These are phyloP conservation scores for Phialophora tarda DNA, from an alignment of 2,329 filamentous ascomycete species.

Conservation along the genomic window DNA sequence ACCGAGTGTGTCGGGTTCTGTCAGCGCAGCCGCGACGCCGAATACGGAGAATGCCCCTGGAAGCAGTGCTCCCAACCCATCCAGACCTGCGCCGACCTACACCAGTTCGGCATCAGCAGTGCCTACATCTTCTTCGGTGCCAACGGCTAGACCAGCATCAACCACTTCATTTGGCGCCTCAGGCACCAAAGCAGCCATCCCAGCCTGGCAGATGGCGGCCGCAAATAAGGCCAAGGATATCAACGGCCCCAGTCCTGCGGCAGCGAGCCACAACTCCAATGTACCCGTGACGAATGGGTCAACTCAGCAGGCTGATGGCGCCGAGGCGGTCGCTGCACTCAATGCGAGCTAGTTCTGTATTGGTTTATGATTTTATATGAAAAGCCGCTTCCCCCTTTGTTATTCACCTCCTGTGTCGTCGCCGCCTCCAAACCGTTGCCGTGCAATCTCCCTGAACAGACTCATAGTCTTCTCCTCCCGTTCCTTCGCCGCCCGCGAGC, in stretches of 20 bases:
- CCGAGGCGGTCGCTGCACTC: conserved; percentile 39
- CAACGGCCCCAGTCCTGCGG: conserved; percentile 19
- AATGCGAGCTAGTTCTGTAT: conserved; percentile 30
- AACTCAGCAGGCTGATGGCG: conserved; percentile 34
- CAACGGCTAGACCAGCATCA: conserved; percentile 21
- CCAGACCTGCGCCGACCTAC: conserved; percentile 30
- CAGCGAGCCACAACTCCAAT: conserved; percentile 13
- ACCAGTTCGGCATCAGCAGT: conserved; percentile 27
- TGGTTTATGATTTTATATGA: conserved; percentile 4
- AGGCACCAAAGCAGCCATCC: conserved; percentile 69
- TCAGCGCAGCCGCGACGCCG: conserved; percentile 21
- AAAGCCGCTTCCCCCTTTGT: neutral
- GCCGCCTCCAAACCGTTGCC: conserved; percentile 70
- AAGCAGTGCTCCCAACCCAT: conserved; percentile 10
- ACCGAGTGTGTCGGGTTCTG: conserved; percentile 29
- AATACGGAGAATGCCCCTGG: conserved; percentile 12
- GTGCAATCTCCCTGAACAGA: conserved; percentile 78
- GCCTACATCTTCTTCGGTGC: conserved; percentile 19
- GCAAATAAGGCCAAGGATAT: conserved; percentile 50
- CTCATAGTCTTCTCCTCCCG: conserved; percentile 86
- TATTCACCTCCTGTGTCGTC: conserved; percentile 11
- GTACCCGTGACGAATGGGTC: conserved; percentile 22
- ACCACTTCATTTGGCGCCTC: conserved; percentile 25
- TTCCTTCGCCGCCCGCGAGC: conserved; percentile 69
- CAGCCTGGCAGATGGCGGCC: conserved; percentile 79